Evolutionary conservation across 805 yeast genomes (phyloP).

Genomic region (Cyberlindnera euphorbiiphila): DNA sequence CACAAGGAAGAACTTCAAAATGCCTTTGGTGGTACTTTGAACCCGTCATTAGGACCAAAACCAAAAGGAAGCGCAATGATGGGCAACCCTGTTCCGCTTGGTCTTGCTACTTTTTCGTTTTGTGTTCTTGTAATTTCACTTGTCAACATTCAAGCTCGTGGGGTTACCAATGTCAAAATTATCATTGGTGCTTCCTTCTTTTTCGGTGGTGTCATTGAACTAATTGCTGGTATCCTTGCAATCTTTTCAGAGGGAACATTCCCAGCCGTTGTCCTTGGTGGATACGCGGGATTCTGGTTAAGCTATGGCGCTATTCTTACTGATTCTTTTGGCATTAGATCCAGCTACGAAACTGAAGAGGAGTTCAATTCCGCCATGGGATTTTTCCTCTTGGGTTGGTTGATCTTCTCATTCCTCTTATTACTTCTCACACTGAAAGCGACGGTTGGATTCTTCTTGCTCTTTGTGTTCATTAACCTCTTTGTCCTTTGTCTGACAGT

Average conservation of each 20-base stretch:
- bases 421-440: conserved; percentile 1
- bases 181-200: conserved; percentile 4
- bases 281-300: conserved; percentile 3
- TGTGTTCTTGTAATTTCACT: conserved; percentile 3
- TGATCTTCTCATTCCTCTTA: conserved; percentile 3
- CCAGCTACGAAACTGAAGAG: conserved; percentile 1
- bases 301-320: conserved; percentile 1
- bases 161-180: conserved; percentile 8
- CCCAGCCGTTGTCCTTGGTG: conserved; percentile 3
- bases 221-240: conserved; percentile 1
- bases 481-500: conserved; percentile 2
- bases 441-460: conserved; percentile 3
- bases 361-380: conserved; percentile 3
- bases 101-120: conserved; percentile 3
- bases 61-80: neutral
- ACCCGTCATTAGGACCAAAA: conserved; percentile 3
- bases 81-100: conserved; percentile 4
- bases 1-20: conserved; percentile 2
- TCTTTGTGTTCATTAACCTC: conserved; percentile 1
- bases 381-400: conserved; percentile 2
- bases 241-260: conserved; percentile 1
- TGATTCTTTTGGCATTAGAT: conserved; percentile 1
- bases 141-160: conserved; percentile 7
- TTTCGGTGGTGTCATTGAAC: conserved; percentile 2
- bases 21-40: conserved; percentile 5